Base-by-base conservation (phyloP, 2,329 filamentous ascomycete species). In the Ophiostoma tasmaniense region DNA sequence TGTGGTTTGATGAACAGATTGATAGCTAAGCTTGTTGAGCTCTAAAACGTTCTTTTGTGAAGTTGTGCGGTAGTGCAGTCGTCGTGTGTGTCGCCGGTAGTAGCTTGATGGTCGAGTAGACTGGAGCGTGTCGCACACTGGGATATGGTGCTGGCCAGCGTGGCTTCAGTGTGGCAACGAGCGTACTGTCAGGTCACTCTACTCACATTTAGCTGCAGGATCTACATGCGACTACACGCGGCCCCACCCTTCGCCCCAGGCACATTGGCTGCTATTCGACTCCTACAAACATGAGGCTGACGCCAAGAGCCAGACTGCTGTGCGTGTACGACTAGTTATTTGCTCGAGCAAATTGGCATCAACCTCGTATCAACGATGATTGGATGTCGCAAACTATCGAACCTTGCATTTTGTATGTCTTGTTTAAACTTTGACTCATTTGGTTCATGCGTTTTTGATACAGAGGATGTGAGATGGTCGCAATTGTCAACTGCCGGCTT, bases 221-320 rank as follows among this genome's bases (percentile, higher is more conserved):
- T 10, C 7, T 68, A 71, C 68, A 35, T 42, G 6, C 0, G 1
- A 22, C 2, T 67, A 70, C 66, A 64, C 11, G 10, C 0, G 22
- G 50, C 11, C 62, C 66, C 69, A 70, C 69, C 11, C n/a, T 6
- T 39, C 37, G 25, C 14, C 50, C 62, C 61, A 65, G 22, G 28
- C 50, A 59, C 28, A 66, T 64, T 59, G 42, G 50, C 42, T 45
- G 11, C n/a, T 11, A 25, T 25, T 70, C 17, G 39, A 20, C 42
- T 45, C 2, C 42, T 39, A 39, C 37, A 39, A 13, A 7, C 6
- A n/a, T 45, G 70, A 67, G 69, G 70, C 70, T 71, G 69, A 68
- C 67, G 70, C 69, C 70, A 71, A 71, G 69, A 65, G n/a, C 35
- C 55, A 25, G 28, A 39, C 55, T 59, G 25, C 52, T 45, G 42